These are phyloP conservation scores for Pelargonium australe DNA, from an alignment of 441 rosid genomes.

Conservation along the genomic window DNA sequence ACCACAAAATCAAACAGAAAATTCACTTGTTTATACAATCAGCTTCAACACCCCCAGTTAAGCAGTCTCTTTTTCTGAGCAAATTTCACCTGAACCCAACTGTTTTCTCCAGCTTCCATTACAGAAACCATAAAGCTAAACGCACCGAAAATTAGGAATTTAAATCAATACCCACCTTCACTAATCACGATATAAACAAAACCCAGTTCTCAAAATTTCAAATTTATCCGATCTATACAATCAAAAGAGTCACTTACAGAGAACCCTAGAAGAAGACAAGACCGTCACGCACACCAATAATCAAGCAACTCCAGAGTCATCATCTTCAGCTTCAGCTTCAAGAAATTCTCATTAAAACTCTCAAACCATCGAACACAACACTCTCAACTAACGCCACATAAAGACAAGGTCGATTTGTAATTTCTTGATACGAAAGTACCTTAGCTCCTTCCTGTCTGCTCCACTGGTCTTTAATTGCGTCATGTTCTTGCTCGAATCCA, in stretches of 20 bases:
- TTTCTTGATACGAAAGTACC: background rate
- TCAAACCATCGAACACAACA: background rate
- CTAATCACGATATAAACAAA: conserved; percentile 17
- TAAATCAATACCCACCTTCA: conserved; percentile 14
- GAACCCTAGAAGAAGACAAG: conserved; percentile 26
- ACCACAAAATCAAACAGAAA: background rate
- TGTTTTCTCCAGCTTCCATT: background rate
- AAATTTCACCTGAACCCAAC: background rate
- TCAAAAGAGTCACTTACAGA: conserved; percentile 31
- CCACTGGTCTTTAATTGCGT: background rate
- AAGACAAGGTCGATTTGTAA: conserved; percentile 6
- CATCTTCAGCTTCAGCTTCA: conserved; percentile 8
- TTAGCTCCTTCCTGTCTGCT: no score
- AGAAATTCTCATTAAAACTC: background rate
- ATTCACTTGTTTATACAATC: background rate
- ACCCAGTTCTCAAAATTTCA: conserved; percentile 23
- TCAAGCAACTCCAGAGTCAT: conserved; percentile 14
- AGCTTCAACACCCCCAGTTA: background rate
- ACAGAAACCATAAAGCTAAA: conserved; percentile 7
- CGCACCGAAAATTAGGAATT: conserved; percentile 10
- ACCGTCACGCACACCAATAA: conserved; percentile 13
- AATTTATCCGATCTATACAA: conserved; percentile 10
- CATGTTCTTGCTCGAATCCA: background rate
- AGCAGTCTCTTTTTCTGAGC: background rate
- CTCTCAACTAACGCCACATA: conserved; percentile 8